Evolutionary conservation across 2,329 filamentous ascomycete species (phyloP).

Genomic region (Pyrenochaeta sp.): DNA sequence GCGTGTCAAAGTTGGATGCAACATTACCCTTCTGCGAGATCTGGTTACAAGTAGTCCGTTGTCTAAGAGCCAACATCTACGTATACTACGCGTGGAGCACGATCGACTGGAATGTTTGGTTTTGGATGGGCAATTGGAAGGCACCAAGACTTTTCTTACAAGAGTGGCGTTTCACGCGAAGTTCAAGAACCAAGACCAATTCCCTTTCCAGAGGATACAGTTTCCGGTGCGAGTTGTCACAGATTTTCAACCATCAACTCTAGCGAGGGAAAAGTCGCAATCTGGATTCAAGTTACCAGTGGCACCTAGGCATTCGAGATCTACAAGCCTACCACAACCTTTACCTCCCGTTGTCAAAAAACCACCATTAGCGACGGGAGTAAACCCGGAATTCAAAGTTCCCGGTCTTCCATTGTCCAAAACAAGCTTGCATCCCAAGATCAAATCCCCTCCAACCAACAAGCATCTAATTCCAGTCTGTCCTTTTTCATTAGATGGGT

Average conservation of each 20-base stretch:
- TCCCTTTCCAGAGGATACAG: slow-evolving; percentile 37
- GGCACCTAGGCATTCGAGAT: slow-evolving; percentile 13
- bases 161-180: slow-evolving; percentile 35
- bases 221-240: slow-evolving; percentile 42
- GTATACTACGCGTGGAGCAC: slow-evolving; percentile 33
- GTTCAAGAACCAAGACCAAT: slow-evolving; percentile 37
- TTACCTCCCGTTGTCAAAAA: not conserved
- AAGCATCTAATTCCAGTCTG: not conserved
- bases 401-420: slow-evolving; percentile 36
- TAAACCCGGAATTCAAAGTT: slow-evolving; percentile 33
- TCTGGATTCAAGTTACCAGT: slow-evolving; percentile 32
- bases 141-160: slow-evolving; percentile 41
- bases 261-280: slow-evolving; percentile 12
- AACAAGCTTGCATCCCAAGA: not conserved
- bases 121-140: slow-evolving; percentile 42
- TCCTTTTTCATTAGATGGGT: slow-evolving; percentile 25
- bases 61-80: slow-evolving; percentile 43
- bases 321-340: slow-evolving; percentile 14
- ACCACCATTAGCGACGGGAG: slow-evolving; percentile 8
- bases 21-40: slow-evolving; percentile 37
- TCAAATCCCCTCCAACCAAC: not conserved
- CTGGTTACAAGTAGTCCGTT: slow-evolving; percentile 38
- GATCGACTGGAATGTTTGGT: slow-evolving; percentile 43
- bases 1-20: slow-evolving; percentile 43
- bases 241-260: slow-evolving; percentile 11